phyloP scores from a whole-genome alignment of 139 green algal genomes.

The Chlorella sp. region DNA sequence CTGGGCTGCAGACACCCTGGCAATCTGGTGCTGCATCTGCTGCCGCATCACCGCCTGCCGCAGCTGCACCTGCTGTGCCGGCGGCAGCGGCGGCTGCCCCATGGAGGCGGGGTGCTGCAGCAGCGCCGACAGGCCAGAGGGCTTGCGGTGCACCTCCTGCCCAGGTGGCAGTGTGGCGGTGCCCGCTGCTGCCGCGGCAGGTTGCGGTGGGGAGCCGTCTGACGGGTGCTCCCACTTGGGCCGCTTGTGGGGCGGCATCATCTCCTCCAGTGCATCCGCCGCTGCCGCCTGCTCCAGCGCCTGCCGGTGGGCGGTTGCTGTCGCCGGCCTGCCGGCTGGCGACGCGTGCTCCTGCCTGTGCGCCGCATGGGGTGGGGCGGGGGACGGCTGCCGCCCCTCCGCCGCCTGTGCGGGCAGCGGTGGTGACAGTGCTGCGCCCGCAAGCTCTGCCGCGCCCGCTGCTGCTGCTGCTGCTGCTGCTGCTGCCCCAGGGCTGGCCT shows the following conservation, averaged over 20 bases:
- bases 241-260: constrained; percentile 16
- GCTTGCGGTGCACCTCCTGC: background rate
- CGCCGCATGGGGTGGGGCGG: too few relatives aligned
- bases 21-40: background rate
- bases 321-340: too few relatives aligned
- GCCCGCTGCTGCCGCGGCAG: background rate
- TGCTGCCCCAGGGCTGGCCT: background rate
- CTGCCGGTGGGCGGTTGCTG: too few relatives aligned
- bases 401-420: background rate
- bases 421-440: too few relatives aligned
- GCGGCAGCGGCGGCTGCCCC: too few relatives aligned
- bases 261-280: background rate
- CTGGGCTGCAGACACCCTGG: too few relatives aligned
- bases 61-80: background rate
- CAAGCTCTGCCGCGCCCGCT: background rate
- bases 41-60: background rate
- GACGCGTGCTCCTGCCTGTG: too few relatives aligned
- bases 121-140: background rate
- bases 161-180: too few relatives aligned
- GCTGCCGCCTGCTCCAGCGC: background rate
- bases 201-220: background rate
- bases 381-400: too few relatives aligned
- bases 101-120: background rate
- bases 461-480: background rate
- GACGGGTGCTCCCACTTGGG: constrained; percentile 8